Base-by-base conservation (phyloP, 1,284 basidiomycete species). In the Moesziomyces sp. region DNA sequence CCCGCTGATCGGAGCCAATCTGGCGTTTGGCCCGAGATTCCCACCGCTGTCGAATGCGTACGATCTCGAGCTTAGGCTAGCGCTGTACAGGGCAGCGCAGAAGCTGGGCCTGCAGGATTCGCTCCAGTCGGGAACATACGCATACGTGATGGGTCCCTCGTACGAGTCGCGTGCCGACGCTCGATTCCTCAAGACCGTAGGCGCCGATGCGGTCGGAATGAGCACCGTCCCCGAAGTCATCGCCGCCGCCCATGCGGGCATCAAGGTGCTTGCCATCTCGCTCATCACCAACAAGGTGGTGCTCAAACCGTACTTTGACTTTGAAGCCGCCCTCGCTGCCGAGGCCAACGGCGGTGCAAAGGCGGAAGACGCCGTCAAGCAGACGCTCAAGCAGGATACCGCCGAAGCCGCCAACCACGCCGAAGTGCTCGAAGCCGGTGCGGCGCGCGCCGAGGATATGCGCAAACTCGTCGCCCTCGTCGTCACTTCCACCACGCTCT, bases 181-280 rank as follows among this genome's bases (percentile, higher is more conserved):
- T 9, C 42, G 48, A 4, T 77, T 78, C 48, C 51, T 80, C 7
- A 63, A 67, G 9, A 44, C 33, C 11, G 65, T 66, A 8, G 78
- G 78, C 13, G 78, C 76, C 18, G 92, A 93, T 77, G 91, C 93
- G 9, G 92, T 93, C 2, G 92, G 92, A 3, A 93, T 94, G 92
- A 92, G 91, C 74, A 94, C 93, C 0, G 88, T 93, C n/a, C 92
- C 92, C 0, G 92, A 94, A 85, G 92, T 93, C n/a, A 86, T 93
- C 19, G 91, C 89, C 0, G 93, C 91, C 21, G 86, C 89, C 52
- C 90, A 93, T 78, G 90, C 61, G 3, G 79, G 90, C 0, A 68
- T 94, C 66, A 87, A 91, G 54, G 89, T 91, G 33, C 85, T 91
- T 82, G 92, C 91, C 11, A 86, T 94, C 47, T 92, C 90, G 71